Conservation (phyloP, 208 protist species). For the Trypanosoma grayi region DNA sequence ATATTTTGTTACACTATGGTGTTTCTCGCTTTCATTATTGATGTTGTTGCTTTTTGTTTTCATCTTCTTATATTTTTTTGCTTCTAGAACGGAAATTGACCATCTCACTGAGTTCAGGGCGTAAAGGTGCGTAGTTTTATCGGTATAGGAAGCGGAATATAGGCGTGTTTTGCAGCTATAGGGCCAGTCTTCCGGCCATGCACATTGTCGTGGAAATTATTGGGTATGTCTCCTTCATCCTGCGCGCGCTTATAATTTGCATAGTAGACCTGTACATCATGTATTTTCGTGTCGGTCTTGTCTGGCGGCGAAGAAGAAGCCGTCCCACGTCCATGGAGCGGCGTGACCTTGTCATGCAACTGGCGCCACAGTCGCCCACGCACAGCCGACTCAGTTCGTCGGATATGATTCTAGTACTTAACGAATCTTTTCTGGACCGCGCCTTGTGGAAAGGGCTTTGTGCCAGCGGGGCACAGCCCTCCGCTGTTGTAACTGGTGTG, state of each 20-base stretch:
- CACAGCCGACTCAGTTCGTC: conserved; percentile 34
- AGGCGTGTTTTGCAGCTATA: not conserved
- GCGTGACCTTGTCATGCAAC: conserved; percentile 64
- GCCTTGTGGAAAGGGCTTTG: conserved; percentile 55
- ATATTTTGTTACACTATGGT: no score
- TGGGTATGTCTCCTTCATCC: conserved; percentile 42
- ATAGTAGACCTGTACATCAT: conserved; percentile 62
- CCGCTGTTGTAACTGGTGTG: conserved; percentile 59
- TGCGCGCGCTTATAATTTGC: conserved; percentile 45
- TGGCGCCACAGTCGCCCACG: conserved; percentile 45
- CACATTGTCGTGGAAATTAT: conserved; percentile 10
- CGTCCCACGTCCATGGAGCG: conserved; percentile 43
- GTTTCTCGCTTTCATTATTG: not conserved
- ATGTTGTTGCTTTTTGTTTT: not conserved
- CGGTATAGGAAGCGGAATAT: no score
- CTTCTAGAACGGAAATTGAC: no score
- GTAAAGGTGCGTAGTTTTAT: no score
- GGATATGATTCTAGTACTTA: conserved; percentile 50
- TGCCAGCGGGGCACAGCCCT: conserved; percentile 29
- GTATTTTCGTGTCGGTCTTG: conserved; percentile 43
- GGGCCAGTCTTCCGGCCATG: conserved; percentile 5
- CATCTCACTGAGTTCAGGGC: no score
- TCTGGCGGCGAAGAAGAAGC: conserved; percentile 40
- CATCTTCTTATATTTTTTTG: not conserved
- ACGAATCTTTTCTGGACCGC: conserved; percentile 55